Evolutionary conservation across 1,139 yeast species (phyloP).

Genomic region (Magnusiomyces sp.): DNA sequence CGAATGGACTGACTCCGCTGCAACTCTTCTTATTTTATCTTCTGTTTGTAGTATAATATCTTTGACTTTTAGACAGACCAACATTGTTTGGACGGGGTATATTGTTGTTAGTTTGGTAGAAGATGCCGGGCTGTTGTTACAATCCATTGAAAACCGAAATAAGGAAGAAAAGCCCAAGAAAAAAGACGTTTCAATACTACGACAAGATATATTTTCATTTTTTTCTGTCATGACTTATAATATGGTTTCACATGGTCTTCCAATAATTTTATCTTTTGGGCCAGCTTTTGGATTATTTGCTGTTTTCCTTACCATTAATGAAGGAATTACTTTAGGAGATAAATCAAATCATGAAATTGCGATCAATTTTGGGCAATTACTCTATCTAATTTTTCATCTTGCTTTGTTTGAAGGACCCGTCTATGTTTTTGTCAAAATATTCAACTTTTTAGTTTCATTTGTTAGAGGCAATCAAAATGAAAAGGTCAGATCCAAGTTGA

Average conservation of each 20-base stretch:
- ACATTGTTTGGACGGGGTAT: slow-evolving; percentile 75
- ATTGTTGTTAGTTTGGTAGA: slow-evolving; percentile 28
- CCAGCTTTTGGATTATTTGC: slow-evolving; percentile 46
- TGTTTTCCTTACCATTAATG: slow-evolving; percentile 52
- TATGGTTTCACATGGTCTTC: slow-evolving; percentile 13
- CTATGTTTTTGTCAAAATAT: neutral
- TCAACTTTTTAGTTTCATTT: no score
- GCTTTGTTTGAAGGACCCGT: slow-evolving; percentile 60
- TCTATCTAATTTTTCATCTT: slow-evolving; percentile 64
- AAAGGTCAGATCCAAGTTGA: neutral
- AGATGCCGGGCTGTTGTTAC: slow-evolving; percentile 1
- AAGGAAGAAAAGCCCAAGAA: neutral
- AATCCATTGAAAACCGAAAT: neutral
- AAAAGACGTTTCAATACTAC: neutral
- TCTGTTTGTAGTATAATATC: slow-evolving; percentile 24
- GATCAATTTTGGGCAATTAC: slow-evolving; percentile 68
- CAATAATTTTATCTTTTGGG: slow-evolving; percentile 42
- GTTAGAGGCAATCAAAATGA: neutral
- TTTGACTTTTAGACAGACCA: slow-evolving; percentile 79
- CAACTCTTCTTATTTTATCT: slow-evolving; percentile 8
- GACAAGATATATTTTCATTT: neutral
- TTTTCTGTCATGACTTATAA: slow-evolving; percentile 7
- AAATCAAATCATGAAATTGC: slow-evolving; percentile 71
- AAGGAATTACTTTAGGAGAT: slow-evolving; percentile 81
- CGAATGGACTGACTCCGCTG: neutral